Evolutionary conservation across 2,329 filamentous ascomycete species (phyloP).

Genomic region (Neoarthrinium moseri): DNA sequence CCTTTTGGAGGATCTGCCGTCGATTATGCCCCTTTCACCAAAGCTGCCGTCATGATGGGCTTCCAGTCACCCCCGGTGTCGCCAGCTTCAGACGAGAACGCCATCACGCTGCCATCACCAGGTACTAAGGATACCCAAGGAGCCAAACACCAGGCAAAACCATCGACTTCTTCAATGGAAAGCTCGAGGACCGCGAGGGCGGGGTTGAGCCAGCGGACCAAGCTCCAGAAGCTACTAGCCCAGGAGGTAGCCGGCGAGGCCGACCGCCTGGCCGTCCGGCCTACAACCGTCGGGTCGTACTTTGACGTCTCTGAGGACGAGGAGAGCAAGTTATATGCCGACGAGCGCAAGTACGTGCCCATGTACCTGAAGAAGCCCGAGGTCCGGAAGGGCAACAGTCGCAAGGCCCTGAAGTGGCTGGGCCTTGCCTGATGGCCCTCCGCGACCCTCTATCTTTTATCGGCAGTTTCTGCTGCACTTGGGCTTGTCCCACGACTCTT

Average conservation of each 20-base stretch:
- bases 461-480: too few relatives aligned
- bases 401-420: slow-evolving; percentile 54
- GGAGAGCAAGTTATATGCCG: slow-evolving; percentile 43
- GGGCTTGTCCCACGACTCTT: too few relatives aligned
- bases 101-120: too few relatives aligned
- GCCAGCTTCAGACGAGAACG: slow-evolving; percentile 3
- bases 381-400: slow-evolving; percentile 39
- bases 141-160: slow-evolving; percentile 10
- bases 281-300: background rate
- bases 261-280: background rate
- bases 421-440: slow-evolving; percentile 44
- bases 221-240: slow-evolving; percentile 24
- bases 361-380: slow-evolving; percentile 38
- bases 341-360: slow-evolving; percentile 53
- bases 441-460: too few relatives aligned
- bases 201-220: slow-evolving; percentile 27
- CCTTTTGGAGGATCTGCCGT: too few relatives aligned
- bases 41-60: slow-evolving; percentile 22
- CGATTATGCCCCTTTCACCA: slow-evolving; percentile 20
- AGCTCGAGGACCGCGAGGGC: slow-evolving; percentile 27
- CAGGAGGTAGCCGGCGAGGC: slow-evolving; percentile 10
- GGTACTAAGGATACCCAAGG: background rate
- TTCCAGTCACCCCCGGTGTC: slow-evolving; percentile 16
- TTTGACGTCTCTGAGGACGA: slow-evolving; percentile 33
- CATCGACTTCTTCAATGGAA: slow-evolving; percentile 18